These are phyloP conservation scores for Paraphysoderma sedebokerense DNA, from an alignment of 371 early-diverging fungal genomes.

Conservation along the genomic window DNA sequence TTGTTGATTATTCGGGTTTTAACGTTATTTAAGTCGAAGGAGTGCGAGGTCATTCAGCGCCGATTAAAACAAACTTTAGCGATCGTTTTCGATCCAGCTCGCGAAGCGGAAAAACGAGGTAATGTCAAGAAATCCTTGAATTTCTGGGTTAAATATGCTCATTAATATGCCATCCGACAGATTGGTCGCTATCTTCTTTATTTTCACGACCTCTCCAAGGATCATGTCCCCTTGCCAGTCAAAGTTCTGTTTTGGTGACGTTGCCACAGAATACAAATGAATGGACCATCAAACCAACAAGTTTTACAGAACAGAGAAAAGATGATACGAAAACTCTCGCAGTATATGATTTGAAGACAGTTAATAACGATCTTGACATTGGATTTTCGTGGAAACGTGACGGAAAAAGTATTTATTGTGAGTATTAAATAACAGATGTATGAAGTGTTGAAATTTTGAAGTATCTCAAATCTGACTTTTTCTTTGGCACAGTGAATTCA, in stretches of 20 bases:
- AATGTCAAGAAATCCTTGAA: too few species aligned
- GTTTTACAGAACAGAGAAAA: neutral
- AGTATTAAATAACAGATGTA: conserved; percentile 9
- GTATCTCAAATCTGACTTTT: too few species aligned
- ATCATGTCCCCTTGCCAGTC: conserved; percentile 43
- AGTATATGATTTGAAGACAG: conserved; percentile 15
- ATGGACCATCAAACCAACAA: conserved; percentile 17
- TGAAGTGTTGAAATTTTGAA: neutral
- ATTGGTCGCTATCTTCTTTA: conserved; percentile 49
- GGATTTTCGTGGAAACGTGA: neutral
- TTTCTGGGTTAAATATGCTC: too few species aligned
- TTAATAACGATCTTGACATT: neutral
- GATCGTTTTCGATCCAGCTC: conserved; percentile 52
- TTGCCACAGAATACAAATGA: conserved; percentile 17
- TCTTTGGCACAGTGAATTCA: too few species aligned
- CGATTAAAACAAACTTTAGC: conserved; percentile 40
- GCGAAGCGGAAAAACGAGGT: conserved; percentile 35
- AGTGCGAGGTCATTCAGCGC: conserved; percentile 11
- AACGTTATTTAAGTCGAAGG: conserved; percentile 8
- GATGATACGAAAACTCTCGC: conserved; percentile 9
- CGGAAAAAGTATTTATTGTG: conserved; percentile 1
- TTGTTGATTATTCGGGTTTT: conserved; percentile 1
- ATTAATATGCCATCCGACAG: too few species aligned
- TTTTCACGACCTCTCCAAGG: conserved; percentile 38
- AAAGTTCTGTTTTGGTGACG: conserved; percentile 28